Evolutionary conservation across 2,329 filamentous ascomycete species (phyloP).

Genomic region (Penicillium freii): DNA sequence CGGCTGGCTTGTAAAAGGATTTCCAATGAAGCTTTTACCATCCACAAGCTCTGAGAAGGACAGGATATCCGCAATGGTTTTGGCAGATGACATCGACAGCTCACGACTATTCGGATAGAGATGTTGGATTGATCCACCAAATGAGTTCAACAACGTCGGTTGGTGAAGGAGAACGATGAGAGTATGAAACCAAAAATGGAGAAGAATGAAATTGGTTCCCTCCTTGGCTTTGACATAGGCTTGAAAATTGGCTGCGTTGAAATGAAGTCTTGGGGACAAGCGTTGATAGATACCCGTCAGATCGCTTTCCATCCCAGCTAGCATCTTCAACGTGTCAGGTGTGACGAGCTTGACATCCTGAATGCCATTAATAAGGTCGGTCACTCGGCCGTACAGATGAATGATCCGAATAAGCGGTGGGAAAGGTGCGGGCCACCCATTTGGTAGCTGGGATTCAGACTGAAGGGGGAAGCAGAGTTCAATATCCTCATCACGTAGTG

Average conservation of each 20-base stretch:
- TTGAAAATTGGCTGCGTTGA: constrained; percentile 83
- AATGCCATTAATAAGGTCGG: constrained; percentile 80
- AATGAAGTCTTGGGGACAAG: constrained; percentile 71
- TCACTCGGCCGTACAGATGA: constrained; percentile 79
- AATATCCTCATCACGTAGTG: constrained; percentile 78
- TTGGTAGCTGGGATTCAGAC: constrained; percentile 52
- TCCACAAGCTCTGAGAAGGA: constrained; percentile 84
- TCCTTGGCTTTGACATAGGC: constrained; percentile 77
- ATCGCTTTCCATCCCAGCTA: constrained; percentile 76
- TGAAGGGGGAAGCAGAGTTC: constrained; percentile 68
- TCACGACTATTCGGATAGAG: constrained; percentile 78
- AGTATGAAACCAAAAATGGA: constrained; percentile 88
- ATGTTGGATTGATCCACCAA: constrained; percentile 66
- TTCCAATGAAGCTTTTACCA: constrained; percentile 79
- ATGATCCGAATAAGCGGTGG: constrained; percentile 80
- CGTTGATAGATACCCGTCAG: constrained; percentile 72
- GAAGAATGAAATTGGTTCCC: constrained; percentile 79
- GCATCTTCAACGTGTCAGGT: constrained; percentile 66
- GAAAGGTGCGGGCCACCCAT: constrained; percentile 73
- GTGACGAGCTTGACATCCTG: constrained; percentile 72
- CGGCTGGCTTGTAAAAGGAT: constrained; percentile 84
- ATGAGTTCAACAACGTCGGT: constrained; percentile 76
- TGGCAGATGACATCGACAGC: constrained; percentile 80
- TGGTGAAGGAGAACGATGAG: constrained; percentile 82
- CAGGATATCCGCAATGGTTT: constrained; percentile 85